phyloP scores from a whole-genome alignment of 441 rosid genomes.

The Viola pubescens region DNA sequence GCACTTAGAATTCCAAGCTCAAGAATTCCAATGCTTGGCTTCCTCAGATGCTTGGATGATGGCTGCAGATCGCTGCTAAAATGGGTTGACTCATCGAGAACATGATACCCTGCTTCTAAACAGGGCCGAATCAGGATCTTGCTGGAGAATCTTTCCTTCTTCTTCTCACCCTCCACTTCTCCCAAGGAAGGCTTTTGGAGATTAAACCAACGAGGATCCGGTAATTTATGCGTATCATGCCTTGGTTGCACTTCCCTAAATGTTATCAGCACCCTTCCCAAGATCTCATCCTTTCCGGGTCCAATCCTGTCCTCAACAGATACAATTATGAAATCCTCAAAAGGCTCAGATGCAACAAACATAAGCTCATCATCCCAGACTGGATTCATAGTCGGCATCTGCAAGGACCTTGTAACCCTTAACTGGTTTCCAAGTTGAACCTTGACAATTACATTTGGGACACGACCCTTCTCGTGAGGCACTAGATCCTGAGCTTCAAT shows the following conservation, averaged over 20 bases:
- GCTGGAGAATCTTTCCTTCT: constrained; percentile 58
- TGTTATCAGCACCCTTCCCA: constrained; percentile 30
- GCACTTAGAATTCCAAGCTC: constrained; percentile 47
- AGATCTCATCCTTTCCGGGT: constrained; percentile 26
- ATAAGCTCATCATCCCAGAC: constrained; percentile 58
- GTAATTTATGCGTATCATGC: constrained; percentile 37
- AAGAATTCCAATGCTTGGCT: constrained; percentile 35
- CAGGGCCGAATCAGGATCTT: constrained; percentile 32
- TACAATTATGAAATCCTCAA: constrained; percentile 29
- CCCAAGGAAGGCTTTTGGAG: constrained; percentile 18
- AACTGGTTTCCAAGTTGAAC: constrained; percentile 28
- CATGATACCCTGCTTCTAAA: constrained; percentile 50
- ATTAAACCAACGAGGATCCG: constrained; percentile 27
- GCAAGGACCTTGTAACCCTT: constrained; percentile 27
- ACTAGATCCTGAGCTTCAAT: constrained; percentile 59
- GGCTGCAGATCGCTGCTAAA: constrained; percentile 47
- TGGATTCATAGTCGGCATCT: constrained; percentile 30
- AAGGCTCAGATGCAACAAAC: constrained; percentile 60
- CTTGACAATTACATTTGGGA: constrained; percentile 27
- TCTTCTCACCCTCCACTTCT: constrained; percentile 28
- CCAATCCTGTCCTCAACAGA: constrained; percentile 35
- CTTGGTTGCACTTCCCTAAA: constrained; percentile 28
- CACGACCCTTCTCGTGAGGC: constrained; percentile 28
- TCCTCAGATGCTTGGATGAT: constrained; percentile 33
- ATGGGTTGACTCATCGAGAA: constrained; percentile 43